Evolutionary conservation across 768 basidiomycete species (phyloP), one percentile per base, ranked within the genome.

Genomic region (Podaxis rugospora): DNA sequence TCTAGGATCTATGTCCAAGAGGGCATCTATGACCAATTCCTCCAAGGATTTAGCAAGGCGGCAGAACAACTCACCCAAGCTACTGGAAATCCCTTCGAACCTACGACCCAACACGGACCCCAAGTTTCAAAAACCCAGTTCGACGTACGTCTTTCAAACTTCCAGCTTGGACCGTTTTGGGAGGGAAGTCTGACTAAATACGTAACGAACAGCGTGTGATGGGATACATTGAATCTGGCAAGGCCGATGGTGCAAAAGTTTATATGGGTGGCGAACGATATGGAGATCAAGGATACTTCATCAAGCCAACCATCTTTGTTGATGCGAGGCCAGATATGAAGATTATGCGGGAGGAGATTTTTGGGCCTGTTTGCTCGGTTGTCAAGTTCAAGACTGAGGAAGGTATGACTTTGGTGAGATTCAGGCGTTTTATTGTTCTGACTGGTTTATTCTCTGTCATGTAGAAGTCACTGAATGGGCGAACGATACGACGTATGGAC

Each of bases 1-100:
- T 89, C 92, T 7, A 85, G 95, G 52, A 89, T 95, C 62, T 94
- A 84, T 68, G 92, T 96, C 4, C 93, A 95, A 66, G 80, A 82
- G 51, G 75, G 77, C 2, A 85, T 95, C 65, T 95, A 95, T 72
- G 91, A 93, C 71, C 74, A 86, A 67, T 95, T 95, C 80, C 72
- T 94, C 46, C 69, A 76, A 57, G 76, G 71, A 58, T 89, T 93
- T 74, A 80, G 80, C 1, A 80, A 73, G 36, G 77, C 81, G 68
- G 78, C 87, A 47, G 73, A 76, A 69, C 59, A 67, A 0, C 73
- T 89, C 70, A 83, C 83, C 70, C 32, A 35, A 10, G 51, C 59
- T 1, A 66, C 90, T 55, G 92, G 91, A 23, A 83, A 89, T 66
- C 90, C 90, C 1, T 92, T 93, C 75, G 66, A 66, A 2, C 64